Evolutionary conservation across 1,284 basidiomycete genomes (phyloP), one percentile per base, ranked within the genome.

Genomic region (Moniliophthora roreri): DNA sequence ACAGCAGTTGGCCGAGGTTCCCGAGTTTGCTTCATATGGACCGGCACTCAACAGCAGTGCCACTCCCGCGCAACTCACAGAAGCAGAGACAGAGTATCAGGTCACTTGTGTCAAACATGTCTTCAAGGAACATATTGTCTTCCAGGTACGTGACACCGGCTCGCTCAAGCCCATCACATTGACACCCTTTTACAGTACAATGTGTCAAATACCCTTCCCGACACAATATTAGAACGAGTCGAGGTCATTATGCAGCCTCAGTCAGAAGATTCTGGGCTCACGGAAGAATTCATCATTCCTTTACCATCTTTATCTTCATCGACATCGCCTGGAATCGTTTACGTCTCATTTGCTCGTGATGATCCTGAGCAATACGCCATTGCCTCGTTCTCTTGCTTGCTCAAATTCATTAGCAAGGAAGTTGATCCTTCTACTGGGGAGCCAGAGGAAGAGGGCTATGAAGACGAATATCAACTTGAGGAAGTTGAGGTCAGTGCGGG

Each of bases 31-130:
- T 11, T 73, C 78, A 16, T 99, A 98, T 70, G 97, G 96, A 4
- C 73, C 87, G 45, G 85, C 97, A 46, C 81, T 97, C 66, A 93
- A 91, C 74, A 97, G 93, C 76, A 92, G 87, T 56, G 62, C 80
- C 47, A 93, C 87, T 66, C 87, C 90, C 6, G 75, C 82, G 28
- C 90, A 90, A 62, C 86, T 99, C 55, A 99, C 97, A 26, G 97
- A 99, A 75, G 89, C 84, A 66, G 97, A 98, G 74, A 99, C 95
- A 6, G 97, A 99, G 74, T 99, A 99, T 68, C 94, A 97, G 63
- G 96, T 98, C 52, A 86, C 90, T 13, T 94, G 91, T 60, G 92
- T 98, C 72, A 99, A 98, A 77, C 97, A 99, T 70, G 83, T 98
- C 52, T 99, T 95, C 83, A 89, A 88, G 68, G 92, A 95, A 58